Evolutionary conservation across 169 alveolate species (phyloP).

Genomic region (Eimeria sp.): DNA sequence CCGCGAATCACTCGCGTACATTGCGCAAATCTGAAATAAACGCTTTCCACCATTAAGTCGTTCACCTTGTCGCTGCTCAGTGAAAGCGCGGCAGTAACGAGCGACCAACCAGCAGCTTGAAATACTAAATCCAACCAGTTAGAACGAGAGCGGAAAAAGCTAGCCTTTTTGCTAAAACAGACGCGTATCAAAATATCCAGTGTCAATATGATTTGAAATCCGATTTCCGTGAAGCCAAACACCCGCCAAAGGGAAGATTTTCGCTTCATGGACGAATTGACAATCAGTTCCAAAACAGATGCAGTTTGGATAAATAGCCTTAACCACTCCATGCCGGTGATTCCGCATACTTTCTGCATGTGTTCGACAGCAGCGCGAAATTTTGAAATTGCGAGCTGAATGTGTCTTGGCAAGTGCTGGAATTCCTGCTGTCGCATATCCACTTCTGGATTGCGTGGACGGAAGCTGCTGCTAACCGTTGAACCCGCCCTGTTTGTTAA

Average conservation of each 20-base stretch:
- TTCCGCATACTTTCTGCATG: conserved; percentile 46
- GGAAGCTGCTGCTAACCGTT: neutral
- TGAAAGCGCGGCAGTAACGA: neutral
- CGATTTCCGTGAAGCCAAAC: conserved; percentile 47
- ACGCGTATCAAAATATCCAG: conserved; percentile 37
- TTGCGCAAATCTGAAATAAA: conserved; percentile 34
- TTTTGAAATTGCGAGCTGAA: neutral
- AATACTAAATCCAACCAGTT: conserved; percentile 49
- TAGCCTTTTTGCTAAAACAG: neutral
- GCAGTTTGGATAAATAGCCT: conserved; percentile 14
- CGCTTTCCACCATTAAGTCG: conserved; percentile 10
- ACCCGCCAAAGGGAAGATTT: neutral
- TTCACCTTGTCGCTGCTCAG: conserved; percentile 9
- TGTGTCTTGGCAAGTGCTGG: conserved; percentile 1
- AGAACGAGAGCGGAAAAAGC: conserved; percentile 20
- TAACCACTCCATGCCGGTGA: conserved; percentile 49
- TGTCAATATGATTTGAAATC: conserved; percentile 29
- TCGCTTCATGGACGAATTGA: conserved; percentile 61
- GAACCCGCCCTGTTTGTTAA: conserved; percentile 18
- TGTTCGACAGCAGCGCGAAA: neutral
- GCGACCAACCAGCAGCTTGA: conserved; percentile 30
- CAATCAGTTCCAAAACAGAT: conserved; percentile 58
- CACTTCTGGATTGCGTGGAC: neutral
- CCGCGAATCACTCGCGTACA: conserved; percentile 70
- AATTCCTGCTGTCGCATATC: neutral